Evolutionary conservation across 345 rosid species (phyloP).

Genomic region (Jatropha curcas): DNA sequence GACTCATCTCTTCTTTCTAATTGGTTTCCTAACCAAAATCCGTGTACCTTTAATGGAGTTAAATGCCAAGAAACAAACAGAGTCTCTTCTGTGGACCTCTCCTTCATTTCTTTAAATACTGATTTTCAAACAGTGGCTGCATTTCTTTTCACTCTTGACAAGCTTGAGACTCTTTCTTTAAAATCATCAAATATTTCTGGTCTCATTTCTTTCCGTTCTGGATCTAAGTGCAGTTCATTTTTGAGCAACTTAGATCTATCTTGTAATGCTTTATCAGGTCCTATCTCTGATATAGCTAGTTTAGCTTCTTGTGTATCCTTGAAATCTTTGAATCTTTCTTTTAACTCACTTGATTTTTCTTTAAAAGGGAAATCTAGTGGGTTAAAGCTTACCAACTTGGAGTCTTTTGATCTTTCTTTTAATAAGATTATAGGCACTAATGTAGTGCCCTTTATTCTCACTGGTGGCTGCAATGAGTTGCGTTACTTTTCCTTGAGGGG

Average conservation of each 20-base stretch:
- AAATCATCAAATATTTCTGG: slow-evolving; percentile 56
- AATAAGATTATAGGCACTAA: slow-evolving; percentile 54
- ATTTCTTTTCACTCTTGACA: slow-evolving; percentile 50
- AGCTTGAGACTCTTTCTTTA: slow-evolving; percentile 57
- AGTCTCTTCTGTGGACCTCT: slow-evolving; percentile 64
- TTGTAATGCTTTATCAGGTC: slow-evolving; percentile 58
- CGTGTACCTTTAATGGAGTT: slow-evolving; percentile 69
- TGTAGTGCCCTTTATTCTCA: slow-evolving; percentile 52
- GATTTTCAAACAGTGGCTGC: slow-evolving; percentile 63
- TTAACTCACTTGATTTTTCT: slow-evolving; percentile 51
- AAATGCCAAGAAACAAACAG: slow-evolving; percentile 50
- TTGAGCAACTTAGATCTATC: slow-evolving; percentile 76
- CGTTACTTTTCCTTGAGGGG: slow-evolving; percentile 53
- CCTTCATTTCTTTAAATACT: slow-evolving; percentile 34
- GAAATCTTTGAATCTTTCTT: slow-evolving; percentile 59
- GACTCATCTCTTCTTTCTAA: slow-evolving; percentile 48
- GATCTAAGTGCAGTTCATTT: slow-evolving; percentile 65
- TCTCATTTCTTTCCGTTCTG: slow-evolving; percentile 47
- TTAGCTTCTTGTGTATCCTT: slow-evolving; percentile 57
- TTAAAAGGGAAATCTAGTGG: slow-evolving; percentile 42
- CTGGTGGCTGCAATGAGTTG: slow-evolving; percentile 62
- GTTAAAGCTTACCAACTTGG: slow-evolving; percentile 51
- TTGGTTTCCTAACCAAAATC: slow-evolving; percentile 64
- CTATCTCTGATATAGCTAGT: slow-evolving; percentile 46
- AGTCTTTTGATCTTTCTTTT: slow-evolving; percentile 73